phyloP scores from a whole-genome alignment of 2,329 filamentous ascomycete genomes.

The Cytospora paraplurivora region DNA sequence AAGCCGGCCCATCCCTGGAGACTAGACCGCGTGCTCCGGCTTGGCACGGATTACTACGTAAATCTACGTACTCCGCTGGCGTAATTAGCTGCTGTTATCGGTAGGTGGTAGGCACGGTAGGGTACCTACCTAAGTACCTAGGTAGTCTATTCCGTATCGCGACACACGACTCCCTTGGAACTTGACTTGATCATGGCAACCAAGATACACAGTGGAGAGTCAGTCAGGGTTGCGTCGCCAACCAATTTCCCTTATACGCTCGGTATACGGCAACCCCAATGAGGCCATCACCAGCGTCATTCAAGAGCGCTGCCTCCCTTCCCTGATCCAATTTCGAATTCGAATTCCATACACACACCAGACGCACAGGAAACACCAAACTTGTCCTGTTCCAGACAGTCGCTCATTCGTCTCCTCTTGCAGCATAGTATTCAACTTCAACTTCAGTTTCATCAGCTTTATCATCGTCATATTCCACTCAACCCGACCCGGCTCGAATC shows the following conservation, averaged over 20 bases:
- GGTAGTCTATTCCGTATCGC: neutral
- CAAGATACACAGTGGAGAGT: neutral
- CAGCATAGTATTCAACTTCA: no score
- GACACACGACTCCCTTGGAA: neutral
- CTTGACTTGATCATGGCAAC: conserved; percentile 7
- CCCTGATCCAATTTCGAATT: neutral
- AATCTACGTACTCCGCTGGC: no score
- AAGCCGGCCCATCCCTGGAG: neutral
- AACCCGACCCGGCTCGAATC: conserved; percentile 9
- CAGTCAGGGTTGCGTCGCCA: neutral
- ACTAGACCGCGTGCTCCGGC: no score
- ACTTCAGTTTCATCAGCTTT: neutral
- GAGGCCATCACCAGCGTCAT: conserved; percentile 22
- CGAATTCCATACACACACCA: neutral
- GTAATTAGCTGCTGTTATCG: no score
- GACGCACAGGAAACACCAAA: neutral
- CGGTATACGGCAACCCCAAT: conserved; percentile 18
- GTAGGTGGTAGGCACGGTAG: no score
- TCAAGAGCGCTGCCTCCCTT: conserved; percentile 26
- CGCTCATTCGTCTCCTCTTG: conserved; percentile 13
- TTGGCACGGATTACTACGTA: no score
- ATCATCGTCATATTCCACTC: neutral
- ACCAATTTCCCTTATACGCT: neutral
- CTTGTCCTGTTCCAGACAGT: conserved; percentile 2
- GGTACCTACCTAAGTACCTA: no score